Evolutionary conservation across 106 monocot genomes (phyloP).

Genomic region (Iris macrosiphon): DNA sequence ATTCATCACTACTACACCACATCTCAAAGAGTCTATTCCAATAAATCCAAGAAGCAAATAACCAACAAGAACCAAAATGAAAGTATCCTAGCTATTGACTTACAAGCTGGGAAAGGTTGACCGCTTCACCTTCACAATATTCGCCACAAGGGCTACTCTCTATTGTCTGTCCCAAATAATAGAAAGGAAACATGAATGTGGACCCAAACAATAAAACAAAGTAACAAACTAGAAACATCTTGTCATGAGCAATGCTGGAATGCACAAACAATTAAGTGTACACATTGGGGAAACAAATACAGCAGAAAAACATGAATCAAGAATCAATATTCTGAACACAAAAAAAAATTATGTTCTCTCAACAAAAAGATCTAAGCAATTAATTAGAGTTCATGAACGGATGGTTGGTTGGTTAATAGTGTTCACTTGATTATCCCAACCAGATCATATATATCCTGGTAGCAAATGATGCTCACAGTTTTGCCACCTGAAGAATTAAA

Average conservation of each 20-base stretch:
- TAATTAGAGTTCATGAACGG: too few relatives aligned
- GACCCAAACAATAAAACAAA: background rate
- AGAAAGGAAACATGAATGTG: background rate
- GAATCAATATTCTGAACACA: too few relatives aligned
- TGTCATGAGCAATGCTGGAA: background rate
- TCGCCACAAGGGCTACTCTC: conserved; percentile 90
- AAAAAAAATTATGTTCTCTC: too few relatives aligned
- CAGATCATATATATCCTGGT: too few relatives aligned
- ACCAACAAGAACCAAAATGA: background rate
- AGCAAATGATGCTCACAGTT: too few relatives aligned
- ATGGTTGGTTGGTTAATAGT: too few relatives aligned
- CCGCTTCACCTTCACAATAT: conserved; percentile 67
- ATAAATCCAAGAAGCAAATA: background rate
- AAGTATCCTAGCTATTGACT: conserved; percentile 12
- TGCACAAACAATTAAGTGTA: too few relatives aligned
- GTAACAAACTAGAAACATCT: background rate
- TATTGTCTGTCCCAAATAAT: conserved; percentile 56
- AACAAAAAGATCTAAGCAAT: too few relatives aligned
- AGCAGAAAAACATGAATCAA: background rate
- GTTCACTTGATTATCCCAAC: too few relatives aligned
- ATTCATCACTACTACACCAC: too few relatives aligned
- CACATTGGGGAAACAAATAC: background rate
- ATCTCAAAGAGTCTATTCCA: too few relatives aligned
- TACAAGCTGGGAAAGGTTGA: conserved; percentile 91
- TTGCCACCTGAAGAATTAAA: too few relatives aligned